Conservation (phyloP, 257 asterid species). For the Perilla frutescens region DNA sequence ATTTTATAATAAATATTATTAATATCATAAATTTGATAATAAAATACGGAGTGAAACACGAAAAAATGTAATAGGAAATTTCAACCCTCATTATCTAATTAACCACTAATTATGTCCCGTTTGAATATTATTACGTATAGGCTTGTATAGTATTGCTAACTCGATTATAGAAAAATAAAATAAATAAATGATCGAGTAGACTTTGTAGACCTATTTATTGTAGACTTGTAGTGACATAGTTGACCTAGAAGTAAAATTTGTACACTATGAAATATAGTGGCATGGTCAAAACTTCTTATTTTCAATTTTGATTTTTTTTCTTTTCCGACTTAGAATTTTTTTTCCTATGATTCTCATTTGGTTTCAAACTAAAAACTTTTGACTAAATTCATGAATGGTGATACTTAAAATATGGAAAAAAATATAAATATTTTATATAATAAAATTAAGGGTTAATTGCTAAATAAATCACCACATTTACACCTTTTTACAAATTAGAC, state of each 20-base stretch:
- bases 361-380: constrained; percentile 1
- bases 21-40: too few species aligned
- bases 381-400: neutral
- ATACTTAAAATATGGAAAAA: neutral
- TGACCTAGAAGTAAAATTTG: constrained; percentile 11
- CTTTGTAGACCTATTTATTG: constrained; percentile 5
- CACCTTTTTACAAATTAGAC: too few species aligned
- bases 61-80: too few species aligned
- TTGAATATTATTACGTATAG: neutral
- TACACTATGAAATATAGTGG: neutral
- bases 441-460: too few species aligned
- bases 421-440: neutral
- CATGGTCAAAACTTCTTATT: neutral
- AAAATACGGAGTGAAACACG: too few species aligned
- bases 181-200: neutral
- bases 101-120: neutral
- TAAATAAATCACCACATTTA: too few species aligned
- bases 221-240: neutral
- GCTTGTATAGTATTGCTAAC: neutral
- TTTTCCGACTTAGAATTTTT: neutral
- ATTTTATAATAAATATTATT: too few species aligned
- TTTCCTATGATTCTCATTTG: neutral
- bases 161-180: neutral
- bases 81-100: too few species aligned
- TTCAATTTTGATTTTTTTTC: neutral